Evolutionary conservation across 1,284 basidiomycete species (phyloP).

Genomic region (Cryptococcus deneoformans): DNA sequence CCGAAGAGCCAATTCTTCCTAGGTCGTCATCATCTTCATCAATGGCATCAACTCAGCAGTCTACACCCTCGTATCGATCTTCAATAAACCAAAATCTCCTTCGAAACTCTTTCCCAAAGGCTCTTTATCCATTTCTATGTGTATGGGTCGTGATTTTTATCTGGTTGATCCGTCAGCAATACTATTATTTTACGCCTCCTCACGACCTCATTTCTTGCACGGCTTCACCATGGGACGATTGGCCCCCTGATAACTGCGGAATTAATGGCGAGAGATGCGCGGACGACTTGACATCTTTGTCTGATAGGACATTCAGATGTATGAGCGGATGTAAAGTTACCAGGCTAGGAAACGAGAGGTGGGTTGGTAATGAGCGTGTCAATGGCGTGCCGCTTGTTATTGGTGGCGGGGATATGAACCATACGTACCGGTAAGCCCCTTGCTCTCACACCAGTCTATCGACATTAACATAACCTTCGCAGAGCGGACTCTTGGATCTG

Average conservation of each 20-base stretch:
- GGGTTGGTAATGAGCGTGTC: slow-evolving; percentile 31
- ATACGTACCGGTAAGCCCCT: slow-evolving; percentile 33
- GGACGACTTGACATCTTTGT: slow-evolving; percentile 11
- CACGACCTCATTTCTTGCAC: slow-evolving; percentile 21
- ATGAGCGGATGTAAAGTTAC: slow-evolving; percentile 32
- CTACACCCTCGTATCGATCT: too few relatives aligned
- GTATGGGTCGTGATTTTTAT: slow-evolving; percentile 35
- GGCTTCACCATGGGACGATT: slow-evolving; percentile 31
- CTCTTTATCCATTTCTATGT: slow-evolving; percentile 22
- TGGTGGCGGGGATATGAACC: slow-evolving; percentile 33
- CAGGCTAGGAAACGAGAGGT: slow-evolving; percentile 38
- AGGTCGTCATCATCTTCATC: too few relatives aligned
- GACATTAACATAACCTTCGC: neutral
- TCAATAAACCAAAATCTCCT: slow-evolving; percentile 2
- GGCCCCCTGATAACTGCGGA: slow-evolving; percentile 44
- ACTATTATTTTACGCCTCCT: slow-evolving; percentile 27
- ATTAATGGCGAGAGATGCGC: slow-evolving; percentile 29
- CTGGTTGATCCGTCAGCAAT: slow-evolving; percentile 35
- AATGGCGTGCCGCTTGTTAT: slow-evolving; percentile 33
- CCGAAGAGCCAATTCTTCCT: too few relatives aligned
- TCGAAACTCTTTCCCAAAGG: slow-evolving; percentile 1
- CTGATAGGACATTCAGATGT: slow-evolving; percentile 27
- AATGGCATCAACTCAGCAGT: too few relatives aligned
- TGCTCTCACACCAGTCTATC: too few relatives aligned
- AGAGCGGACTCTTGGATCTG: slow-evolving; percentile 47